These are phyloP conservation scores for Fagopyrum homotropicum DNA, from an alignment of 148 eudicot genomes.

Conservation along the genomic window DNA sequence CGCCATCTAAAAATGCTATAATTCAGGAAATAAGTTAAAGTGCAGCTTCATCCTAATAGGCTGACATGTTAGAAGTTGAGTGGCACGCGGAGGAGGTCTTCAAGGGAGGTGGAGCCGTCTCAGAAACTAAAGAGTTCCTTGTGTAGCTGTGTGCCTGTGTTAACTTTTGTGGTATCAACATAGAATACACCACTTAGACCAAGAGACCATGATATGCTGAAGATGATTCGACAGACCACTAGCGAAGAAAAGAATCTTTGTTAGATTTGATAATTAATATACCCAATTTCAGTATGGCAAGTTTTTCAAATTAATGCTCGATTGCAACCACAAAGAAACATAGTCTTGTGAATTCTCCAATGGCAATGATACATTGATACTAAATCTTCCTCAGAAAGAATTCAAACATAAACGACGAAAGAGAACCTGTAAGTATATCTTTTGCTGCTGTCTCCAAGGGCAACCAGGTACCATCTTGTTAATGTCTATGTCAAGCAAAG, in stretches of 20 bases:
- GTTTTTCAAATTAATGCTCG: neutral
- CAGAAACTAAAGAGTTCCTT: neutral
- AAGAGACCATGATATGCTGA: neutral
- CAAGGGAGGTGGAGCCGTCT: neutral
- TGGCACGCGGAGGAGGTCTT: no score
- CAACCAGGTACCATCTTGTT: slow-evolving; percentile 60
- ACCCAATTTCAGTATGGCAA: neutral
- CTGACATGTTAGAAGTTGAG: no score
- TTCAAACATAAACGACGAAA: neutral
- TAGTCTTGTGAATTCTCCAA: neutral
- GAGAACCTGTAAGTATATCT: slow-evolving; percentile 73
- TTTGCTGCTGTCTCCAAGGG: slow-evolving; percentile 82
- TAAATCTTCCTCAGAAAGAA: neutral
- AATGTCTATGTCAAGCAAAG: slow-evolving; percentile 69
- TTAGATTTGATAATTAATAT: neutral
- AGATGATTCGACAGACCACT: neutral
- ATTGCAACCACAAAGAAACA: neutral
- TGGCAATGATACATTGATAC: neutral
- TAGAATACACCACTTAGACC: neutral
- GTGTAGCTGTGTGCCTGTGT: neutral
- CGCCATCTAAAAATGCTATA: no score
- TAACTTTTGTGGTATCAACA: neutral
- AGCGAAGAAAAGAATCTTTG: neutral
- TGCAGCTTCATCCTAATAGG: no score
- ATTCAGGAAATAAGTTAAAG: no score